phyloP scores from a whole-genome alignment of 257 asterid species.

The Solanum phureja region DNA sequence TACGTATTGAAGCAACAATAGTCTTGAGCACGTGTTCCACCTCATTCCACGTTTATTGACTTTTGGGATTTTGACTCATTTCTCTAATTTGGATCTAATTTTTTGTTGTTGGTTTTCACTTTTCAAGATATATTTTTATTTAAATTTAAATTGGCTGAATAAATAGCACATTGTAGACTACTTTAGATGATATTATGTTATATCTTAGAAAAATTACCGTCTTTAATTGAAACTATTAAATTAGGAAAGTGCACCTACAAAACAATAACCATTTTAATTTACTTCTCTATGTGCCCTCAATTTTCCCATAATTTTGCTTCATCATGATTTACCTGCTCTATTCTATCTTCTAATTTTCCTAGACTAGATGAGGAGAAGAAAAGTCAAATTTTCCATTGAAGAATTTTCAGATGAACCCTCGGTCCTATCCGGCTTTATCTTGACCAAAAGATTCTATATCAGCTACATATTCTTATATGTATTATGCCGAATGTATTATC shows the following conservation, averaged over 20 bases:
- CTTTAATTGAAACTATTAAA: background rate
- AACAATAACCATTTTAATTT: background rate
- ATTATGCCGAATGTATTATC: too few species aligned
- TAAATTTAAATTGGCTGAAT: background rate
- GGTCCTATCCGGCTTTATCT: accelerated
- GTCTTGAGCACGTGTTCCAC: background rate
- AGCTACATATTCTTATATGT: background rate
- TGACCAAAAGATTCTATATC: background rate
- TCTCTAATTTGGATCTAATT: background rate
- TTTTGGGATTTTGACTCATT: background rate
- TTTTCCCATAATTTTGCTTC: background rate
- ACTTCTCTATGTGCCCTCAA: background rate
- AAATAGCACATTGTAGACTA: background rate
- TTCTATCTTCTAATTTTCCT: background rate
- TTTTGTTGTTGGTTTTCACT: background rate
- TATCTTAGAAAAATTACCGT: background rate
- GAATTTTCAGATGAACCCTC: background rate
- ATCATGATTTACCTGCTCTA: background rate
- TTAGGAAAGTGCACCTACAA: background rate
- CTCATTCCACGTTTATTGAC: background rate
- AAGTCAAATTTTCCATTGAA: background rate
- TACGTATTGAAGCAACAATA: too few species aligned
- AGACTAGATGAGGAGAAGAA: background rate
- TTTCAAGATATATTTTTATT: background rate
- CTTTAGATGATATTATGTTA: background rate